Conservation (phyloP, 345 rosid genomes). For the Bruguiera gymnorhiza region DNA sequence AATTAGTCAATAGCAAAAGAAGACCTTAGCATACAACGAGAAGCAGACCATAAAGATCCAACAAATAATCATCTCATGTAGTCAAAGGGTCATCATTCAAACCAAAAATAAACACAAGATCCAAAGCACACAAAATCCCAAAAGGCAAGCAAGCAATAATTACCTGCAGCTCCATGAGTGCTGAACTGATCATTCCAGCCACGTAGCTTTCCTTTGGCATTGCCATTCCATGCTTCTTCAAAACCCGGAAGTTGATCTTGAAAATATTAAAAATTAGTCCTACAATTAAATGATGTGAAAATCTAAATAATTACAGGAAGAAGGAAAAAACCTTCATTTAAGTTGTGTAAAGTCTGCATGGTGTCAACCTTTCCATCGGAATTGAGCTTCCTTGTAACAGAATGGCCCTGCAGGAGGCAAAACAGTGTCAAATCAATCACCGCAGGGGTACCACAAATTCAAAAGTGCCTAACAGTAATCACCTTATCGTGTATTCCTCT, state of each 20-base stretch:
- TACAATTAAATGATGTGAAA: not conserved
- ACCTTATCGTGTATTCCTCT: conserved; percentile 86
- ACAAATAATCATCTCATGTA: no score
- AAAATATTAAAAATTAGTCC: conserved; percentile 1
- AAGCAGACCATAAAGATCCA: no score
- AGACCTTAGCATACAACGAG: no score
- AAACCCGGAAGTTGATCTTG: conserved; percentile 63
- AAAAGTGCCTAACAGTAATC: not conserved
- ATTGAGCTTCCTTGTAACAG: conserved; percentile 66
- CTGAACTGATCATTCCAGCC: conserved; percentile 27
- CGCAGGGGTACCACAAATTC: not conserved
- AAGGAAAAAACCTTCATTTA: conserved; percentile 53
- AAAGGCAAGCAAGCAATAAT: conserved; percentile 1
- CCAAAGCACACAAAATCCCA: not conserved
- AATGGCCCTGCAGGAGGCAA: conserved; percentile 56
- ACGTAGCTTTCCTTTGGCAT: conserved; percentile 30
- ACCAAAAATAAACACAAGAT: not conserved
- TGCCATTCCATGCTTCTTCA: conserved; percentile 63
- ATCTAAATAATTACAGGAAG: not conserved
- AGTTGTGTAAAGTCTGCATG: conserved; percentile 66
- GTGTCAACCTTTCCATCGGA: conserved; percentile 77
- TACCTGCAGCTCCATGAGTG: conserved; percentile 30
- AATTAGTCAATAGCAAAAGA: no score
- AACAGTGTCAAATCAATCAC: conserved; percentile 7
- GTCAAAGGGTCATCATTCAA: no score